These are phyloP conservation scores for Prototheca stagnorum DNA, from an alignment of 163 green algal species.

Conservation along the genomic window DNA sequence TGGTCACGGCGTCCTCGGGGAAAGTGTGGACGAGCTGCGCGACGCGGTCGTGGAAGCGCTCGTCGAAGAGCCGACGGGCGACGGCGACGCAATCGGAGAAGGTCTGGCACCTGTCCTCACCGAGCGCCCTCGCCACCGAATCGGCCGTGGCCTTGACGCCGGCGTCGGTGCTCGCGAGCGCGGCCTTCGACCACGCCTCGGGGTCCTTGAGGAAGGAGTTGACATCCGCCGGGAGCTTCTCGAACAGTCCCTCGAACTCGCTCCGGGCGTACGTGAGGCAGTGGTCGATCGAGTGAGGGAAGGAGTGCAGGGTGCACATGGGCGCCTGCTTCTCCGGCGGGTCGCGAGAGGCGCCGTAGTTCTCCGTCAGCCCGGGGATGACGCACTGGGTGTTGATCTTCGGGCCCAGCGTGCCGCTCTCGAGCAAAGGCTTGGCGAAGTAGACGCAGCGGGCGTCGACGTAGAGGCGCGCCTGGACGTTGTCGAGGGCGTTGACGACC, in stretches of 20 bases:
- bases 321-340: conserved; percentile 94
- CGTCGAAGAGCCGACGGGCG: conserved; percentile 64
- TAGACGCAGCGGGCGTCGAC: conserved; percentile 98
- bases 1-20: conserved; percentile 86
- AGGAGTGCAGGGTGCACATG: conserved; percentile 98
- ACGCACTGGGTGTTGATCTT: conserved; percentile 98
- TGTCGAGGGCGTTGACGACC: conserved; percentile 96
- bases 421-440: conserved; percentile 90
- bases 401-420: conserved; percentile 83
- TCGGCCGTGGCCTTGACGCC: conserved; percentile 67
- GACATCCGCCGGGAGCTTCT: conserved; percentile 80
- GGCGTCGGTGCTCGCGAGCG: conserved; percentile 29
- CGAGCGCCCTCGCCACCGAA: conserved; percentile 67
- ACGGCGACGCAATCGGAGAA: conserved; percentile 82
- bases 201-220: conserved; percentile 78
- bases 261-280: conserved; percentile 75
- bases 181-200: conserved; percentile 46
- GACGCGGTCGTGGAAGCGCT: conserved; percentile 80
- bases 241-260: conserved; percentile 91
- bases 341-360: conserved; percentile 94
- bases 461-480: conserved; percentile 88
- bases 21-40: conserved; percentile 93
- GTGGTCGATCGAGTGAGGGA: conserved; percentile 99
- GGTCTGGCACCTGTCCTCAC: conserved; percentile 34
- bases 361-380: conserved; percentile 83